phyloP scores from a whole-genome alignment of 208 protist species.

The Leptomonas pyrrhocoris region DNA sequence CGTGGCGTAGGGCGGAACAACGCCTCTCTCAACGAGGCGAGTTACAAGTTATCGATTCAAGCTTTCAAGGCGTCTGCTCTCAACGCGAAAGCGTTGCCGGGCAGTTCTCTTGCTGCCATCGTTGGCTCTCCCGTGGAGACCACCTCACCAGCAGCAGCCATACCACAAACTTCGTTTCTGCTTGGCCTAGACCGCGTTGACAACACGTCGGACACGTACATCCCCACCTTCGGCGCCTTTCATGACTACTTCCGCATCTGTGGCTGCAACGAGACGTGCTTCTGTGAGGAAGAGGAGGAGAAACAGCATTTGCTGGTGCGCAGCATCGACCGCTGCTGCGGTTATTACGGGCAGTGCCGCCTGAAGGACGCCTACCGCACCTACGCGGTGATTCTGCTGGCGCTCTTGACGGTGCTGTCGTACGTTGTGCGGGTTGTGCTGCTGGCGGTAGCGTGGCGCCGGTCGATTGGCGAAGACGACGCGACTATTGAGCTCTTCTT shows the following conservation, averaged over 20 bases:
- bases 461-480: conserved; percentile 37
- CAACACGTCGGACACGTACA: conserved; percentile 44
- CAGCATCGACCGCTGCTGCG: conserved; percentile 49
- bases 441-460: conserved; percentile 38
- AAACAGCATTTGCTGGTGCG: conserved; percentile 7
- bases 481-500: conserved; percentile 29
- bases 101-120: no score
- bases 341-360: conserved; percentile 53
- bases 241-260: conserved; percentile 44
- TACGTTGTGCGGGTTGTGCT: conserved; percentile 40
- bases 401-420: conserved; percentile 36
- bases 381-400: conserved; percentile 51
- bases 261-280: conserved; percentile 44
- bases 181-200: conserved; percentile 9
- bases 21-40: not conserved
- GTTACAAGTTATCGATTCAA: no score
- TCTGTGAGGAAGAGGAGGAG: conserved; percentile 2
- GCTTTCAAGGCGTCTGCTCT: no score
- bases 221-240: conserved; percentile 35
- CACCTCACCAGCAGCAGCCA: no score
- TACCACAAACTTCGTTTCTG: no score
- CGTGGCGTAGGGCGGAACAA: not conserved
- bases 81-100: no score
- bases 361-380: conserved; percentile 50
- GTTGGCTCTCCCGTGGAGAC: no score